phyloP scores from a whole-genome alignment of 1,284 basidiomycete species.

The Cystobasidium pallidum region DNA sequence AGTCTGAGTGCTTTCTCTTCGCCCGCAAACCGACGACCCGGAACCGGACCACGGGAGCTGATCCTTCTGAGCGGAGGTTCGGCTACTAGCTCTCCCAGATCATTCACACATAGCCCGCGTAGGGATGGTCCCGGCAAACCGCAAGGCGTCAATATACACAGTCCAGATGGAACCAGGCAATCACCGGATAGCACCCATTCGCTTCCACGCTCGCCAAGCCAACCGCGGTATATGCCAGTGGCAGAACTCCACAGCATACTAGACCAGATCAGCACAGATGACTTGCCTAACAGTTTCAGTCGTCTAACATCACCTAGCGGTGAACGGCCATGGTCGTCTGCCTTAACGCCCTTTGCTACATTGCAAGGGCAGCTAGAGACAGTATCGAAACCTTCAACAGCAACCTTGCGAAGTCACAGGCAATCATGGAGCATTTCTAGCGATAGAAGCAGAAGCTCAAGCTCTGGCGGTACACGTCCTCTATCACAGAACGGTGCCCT shows the following conservation, averaged over 20 bases:
- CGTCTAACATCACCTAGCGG: conserved; percentile 2
- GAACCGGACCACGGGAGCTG: conserved; percentile 21
- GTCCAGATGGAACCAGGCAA: neutral
- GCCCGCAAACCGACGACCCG: conserved; percentile 4
- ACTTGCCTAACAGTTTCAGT: conserved; percentile 18
- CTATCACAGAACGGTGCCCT: neutral
- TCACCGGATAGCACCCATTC: neutral
- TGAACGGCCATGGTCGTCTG: neutral
- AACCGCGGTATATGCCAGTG: conserved; percentile 27
- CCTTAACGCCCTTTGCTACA: neutral
- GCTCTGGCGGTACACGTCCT: neutral
- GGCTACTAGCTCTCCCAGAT: conserved; percentile 21
- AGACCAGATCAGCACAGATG: conserved; percentile 27
- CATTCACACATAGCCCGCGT: neutral
- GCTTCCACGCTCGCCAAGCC: conserved; percentile 24
- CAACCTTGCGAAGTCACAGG: conserved; percentile 19
- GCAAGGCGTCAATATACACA: neutral
- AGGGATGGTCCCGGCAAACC: neutral
- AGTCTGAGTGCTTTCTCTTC: conserved; percentile 31
- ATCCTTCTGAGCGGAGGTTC: conserved; percentile 27
- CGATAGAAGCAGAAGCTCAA: neutral
- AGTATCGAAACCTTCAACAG: neutral
- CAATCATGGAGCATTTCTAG: conserved; percentile 30
- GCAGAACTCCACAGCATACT: conserved; percentile 25
- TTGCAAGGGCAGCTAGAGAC: conserved; percentile 17